Base-by-base conservation (phyloP, 2,329 filamentous ascomycete genomes). In the Sporothrix variecibatus region DNA sequence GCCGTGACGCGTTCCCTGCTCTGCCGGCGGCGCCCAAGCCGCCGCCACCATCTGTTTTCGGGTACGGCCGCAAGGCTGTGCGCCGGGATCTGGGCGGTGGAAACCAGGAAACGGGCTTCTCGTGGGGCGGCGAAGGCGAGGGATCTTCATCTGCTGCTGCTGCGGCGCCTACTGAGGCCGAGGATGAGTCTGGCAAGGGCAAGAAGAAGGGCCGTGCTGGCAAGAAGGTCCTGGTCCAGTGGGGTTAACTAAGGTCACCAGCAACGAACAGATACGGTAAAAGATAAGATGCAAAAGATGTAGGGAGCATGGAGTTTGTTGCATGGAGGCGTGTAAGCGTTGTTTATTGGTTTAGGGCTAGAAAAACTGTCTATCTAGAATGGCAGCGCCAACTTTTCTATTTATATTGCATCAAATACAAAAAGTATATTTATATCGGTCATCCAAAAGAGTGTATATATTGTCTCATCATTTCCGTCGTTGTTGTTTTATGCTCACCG, bases 11-110 rank as follows among this genome's bases (percentile, higher is more conserved):
- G 0, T 98, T 98, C 82, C 95, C 95, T 0, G 91, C 94, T 1
- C 86, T 98, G 0, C 95, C 95, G 0, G 87, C 90, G 0, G 94
- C 94, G 0, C 88, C 93, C 0, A 98, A 91, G 79, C 88, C 88
- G 2, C 84, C 85, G 51, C 90, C 85, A 58, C 90, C 88, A 1
- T 89, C 88, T 0, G 89, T 91, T 62, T 90, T 90, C 72, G 88
- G 88, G 2, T 90, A 91, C 77, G 89, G 89, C 1, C 81, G 83
- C 4, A 83, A 89, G 3, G 81, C 85, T 43, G 88, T 91, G 20
- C 84, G 88, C 65, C 82, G 89, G 58, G 89, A 91, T 77, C 82
- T 85, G 53, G 86, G 85, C 9, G 78, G 76, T 1, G 78, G 79
- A 2, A 71, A 58, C 6, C 82, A 83, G 46, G 83, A 86, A 20